Conservation (phyloP, 177 flowering plant species). For the Telopea speciosissima region DNA sequence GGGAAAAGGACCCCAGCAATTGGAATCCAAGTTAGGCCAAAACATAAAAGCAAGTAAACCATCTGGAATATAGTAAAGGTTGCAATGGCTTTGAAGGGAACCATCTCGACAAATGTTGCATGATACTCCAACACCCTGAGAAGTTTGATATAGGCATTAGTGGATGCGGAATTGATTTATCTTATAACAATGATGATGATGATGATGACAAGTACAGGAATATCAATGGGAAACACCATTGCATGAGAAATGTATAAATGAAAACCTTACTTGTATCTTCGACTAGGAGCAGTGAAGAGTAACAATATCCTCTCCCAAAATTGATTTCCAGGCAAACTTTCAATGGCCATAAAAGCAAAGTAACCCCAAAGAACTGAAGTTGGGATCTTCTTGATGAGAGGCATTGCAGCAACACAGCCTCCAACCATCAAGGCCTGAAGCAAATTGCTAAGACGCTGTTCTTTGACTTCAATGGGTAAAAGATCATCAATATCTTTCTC, state of each 20-base stretch:
- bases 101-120: slow-evolving; percentile 81
- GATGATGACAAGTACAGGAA: neutral
- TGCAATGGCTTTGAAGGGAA: slow-evolving; percentile 75
- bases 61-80: slow-evolving; percentile 80
- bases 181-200: too few species aligned
- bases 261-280: slow-evolving; percentile 79
- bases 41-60: slow-evolving; percentile 68
- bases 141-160: slow-evolving; percentile 9
- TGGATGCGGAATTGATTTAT: neutral
- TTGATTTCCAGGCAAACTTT: slow-evolving; percentile 96
- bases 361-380: slow-evolving; percentile 98
- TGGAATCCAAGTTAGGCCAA: slow-evolving; percentile 94
- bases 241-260: neutral
- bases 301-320: slow-evolving; percentile 91
- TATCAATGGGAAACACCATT: neutral
- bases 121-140: slow-evolving; percentile 71
- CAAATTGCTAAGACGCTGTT: slow-evolving; percentile 88
- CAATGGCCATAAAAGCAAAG: slow-evolving; percentile 99
- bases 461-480: slow-evolving; percentile 90
- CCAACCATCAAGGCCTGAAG: slow-evolving; percentile 91
- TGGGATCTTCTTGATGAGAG: slow-evolving; percentile 81
- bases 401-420: slow-evolving; percentile 91
- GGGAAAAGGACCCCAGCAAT: slow-evolving; percentile 95
- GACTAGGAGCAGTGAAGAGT: slow-evolving; percentile 87
- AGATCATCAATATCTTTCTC: slow-evolving; percentile 90